Evolutionary conservation across 1,284 basidiomycete genomes (phyloP).

Genomic region (Thelephora terrestris): DNA sequence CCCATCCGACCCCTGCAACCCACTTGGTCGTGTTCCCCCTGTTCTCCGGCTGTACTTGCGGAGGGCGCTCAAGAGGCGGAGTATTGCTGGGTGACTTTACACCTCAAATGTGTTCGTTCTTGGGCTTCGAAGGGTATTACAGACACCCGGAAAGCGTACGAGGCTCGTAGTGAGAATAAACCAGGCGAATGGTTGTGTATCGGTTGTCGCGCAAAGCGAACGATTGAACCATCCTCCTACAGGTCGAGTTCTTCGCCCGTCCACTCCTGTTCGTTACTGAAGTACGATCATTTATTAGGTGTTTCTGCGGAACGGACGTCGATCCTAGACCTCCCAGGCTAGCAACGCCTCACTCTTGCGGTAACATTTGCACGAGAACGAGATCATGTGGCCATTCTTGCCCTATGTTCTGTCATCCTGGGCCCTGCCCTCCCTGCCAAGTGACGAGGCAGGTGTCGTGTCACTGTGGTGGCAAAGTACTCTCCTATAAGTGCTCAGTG

Average conservation of each 20-base stretch:
- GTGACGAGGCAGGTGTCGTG: conserved; percentile 47
- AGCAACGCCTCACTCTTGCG: conserved; percentile 81
- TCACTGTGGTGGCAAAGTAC: conserved; percentile 52
- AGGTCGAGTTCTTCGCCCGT: neutral
- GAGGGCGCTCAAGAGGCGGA: conserved; percentile 29
- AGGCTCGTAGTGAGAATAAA: conserved; percentile 56
- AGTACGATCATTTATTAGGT: conserved; percentile 35
- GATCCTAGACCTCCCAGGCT: conserved; percentile 62
- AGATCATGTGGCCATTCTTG: conserved; percentile 63
- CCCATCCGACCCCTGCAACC: conserved; percentile 61
- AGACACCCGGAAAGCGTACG: conserved; percentile 66
- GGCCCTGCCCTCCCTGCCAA: conserved; percentile 70
- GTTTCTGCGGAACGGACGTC: conserved; percentile 73
- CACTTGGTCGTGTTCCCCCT: conserved; percentile 72
- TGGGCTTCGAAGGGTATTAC: conserved; percentile 78
- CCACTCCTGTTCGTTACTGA: neutral
- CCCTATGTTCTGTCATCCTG: conserved; percentile 58
- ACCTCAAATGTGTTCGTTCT: conserved; percentile 68
- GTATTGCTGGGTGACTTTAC: conserved; percentile 80
- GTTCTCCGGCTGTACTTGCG: conserved; percentile 30
- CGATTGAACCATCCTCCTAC: conserved; percentile 15
- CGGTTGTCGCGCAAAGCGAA: conserved; percentile 72
- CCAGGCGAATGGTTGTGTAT: conserved; percentile 81
- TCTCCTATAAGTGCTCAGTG: conserved; percentile 57
- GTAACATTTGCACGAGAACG: conserved; percentile 60